These are phyloP conservation scores for Plectosphaerella cucumerina DNA, from an alignment of 2,329 filamentous ascomycete genomes.

Conservation along the genomic window DNA sequence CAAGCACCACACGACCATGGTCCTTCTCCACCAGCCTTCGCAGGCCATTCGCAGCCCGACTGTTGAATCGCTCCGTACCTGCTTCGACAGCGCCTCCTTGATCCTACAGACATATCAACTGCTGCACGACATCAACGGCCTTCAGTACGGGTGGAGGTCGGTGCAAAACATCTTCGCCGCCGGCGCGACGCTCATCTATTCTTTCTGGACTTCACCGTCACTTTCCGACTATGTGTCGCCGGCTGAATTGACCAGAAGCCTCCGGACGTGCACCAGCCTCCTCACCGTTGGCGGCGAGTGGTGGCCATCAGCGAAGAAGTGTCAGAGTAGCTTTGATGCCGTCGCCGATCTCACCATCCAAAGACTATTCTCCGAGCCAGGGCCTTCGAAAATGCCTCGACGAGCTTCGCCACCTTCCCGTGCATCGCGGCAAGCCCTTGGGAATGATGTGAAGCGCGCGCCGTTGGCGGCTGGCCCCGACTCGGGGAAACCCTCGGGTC, in stretches of 20 bases:
- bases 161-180: constrained; percentile 32
- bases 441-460: too few relatives aligned
- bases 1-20: constrained; percentile 26
- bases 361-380: constrained; percentile 4
- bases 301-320: constrained; percentile 31
- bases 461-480: too few relatives aligned
- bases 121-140: constrained; percentile 21
- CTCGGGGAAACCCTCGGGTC: too few relatives aligned
- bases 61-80: constrained; percentile 21
- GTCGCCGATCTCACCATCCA: constrained; percentile 21
- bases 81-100: constrained; percentile 21
- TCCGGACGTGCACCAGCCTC: constrained; percentile 27
- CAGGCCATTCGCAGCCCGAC: constrained; percentile 24
- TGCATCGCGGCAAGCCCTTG: too few relatives aligned
- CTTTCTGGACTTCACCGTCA: constrained; percentile 25
- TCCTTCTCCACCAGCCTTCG: constrained; percentile 30
- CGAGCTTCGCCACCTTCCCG: too few relatives aligned
- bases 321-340: constrained; percentile 23
- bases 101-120: constrained; percentile 23
- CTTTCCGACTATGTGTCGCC: constrained; percentile 17
- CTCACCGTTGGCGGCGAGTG: constrained; percentile 34
- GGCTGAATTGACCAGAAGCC: constrained; percentile 10
- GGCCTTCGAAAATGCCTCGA: too few relatives aligned
- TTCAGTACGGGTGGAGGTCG: constrained; percentile 28
- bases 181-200: constrained; percentile 32